Percentiles rank a stretch among this genome's conserved stretches.
These are phyloP conservation scores for Melocanna baccifera DNA, from an alignment of 176 grass and related monocot species.

Conservation along the genomic window DNA sequence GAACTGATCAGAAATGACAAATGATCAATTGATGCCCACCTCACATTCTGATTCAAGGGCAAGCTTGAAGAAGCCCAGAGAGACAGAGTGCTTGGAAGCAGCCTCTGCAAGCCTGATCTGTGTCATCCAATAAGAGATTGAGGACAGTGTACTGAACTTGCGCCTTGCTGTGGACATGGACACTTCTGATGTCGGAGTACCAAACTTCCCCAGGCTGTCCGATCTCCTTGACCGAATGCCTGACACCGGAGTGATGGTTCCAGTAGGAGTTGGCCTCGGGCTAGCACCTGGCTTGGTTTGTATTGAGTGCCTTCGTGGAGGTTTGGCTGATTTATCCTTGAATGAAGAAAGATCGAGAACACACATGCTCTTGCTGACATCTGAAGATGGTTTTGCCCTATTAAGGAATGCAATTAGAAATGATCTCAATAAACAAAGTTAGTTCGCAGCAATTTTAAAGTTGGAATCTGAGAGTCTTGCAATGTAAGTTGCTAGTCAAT, in stretches of 20 bases:
- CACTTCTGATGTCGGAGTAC: slow-evolving; percentile 66
- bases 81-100: slow-evolving; percentile 68
- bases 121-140: slow-evolving; percentile 87
- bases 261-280: slow-evolving; percentile 39
- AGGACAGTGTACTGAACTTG: slow-evolving; percentile 78
- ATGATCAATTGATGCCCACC: slow-evolving; percentile 33
- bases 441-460: not conserved
- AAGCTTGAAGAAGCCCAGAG: slow-evolving; percentile 92
- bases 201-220: slow-evolving; percentile 33
- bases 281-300: slow-evolving; percentile 61
- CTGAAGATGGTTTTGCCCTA: slow-evolving; percentile 57
- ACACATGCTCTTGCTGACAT: slow-evolving; percentile 73
- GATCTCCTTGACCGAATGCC: slow-evolving; percentile 39
- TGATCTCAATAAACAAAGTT: not conserved
- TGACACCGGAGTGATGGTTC: slow-evolving; percentile 54
- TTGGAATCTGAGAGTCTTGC: not conserved
- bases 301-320: slow-evolving; percentile 70
- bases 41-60: slow-evolving; percentile 83
- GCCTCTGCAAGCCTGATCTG: slow-evolving; percentile 92
- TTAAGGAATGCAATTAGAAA: slow-evolving; percentile 21
- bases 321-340: slow-evolving; percentile 58
- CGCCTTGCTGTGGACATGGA: slow-evolving; percentile 66
- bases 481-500: slow-evolving; percentile 21
- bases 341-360: slow-evolving; percentile 51
- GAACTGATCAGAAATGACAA: not conserved